A percentile compares a stretch with the other conserved stretches of the same genome.
These are phyloP conservation scores for Aquilaria sinensis DNA, from an alignment of 345 rosid species.

Conservation along the genomic window DNA sequence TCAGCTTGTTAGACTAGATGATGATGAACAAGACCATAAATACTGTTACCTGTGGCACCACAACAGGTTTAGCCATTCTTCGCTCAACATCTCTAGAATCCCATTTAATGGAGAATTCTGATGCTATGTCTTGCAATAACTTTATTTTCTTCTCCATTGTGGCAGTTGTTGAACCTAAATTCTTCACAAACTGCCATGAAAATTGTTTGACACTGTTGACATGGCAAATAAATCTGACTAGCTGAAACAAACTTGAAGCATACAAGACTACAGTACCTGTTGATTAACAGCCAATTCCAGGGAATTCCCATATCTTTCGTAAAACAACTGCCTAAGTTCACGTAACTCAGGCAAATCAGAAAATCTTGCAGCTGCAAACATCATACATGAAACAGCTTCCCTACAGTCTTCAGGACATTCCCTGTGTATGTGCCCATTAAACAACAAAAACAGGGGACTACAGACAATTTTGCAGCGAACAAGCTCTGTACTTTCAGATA, in stretches of 20 bases:
- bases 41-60: slow-evolving; percentile 39
- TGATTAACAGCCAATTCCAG: slow-evolving; percentile 56
- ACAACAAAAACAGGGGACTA: too few species aligned
- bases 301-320: slow-evolving; percentile 72
- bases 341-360: slow-evolving; percentile 90
- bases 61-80: slow-evolving; percentile 34
- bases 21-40: slow-evolving; percentile 8
- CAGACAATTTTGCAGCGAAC: neutral
- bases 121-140: slow-evolving; percentile 69
- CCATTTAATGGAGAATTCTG: slow-evolving; percentile 77
- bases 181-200: slow-evolving; percentile 58
- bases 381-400: slow-evolving; percentile 75
- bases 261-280: slow-evolving; percentile 39
- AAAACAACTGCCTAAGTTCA: slow-evolving; percentile 77
- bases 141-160: slow-evolving; percentile 58
- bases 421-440: slow-evolving; percentile 26
- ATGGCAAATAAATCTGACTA: too few species aligned
- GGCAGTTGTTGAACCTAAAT: slow-evolving; percentile 43
- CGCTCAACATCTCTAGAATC: slow-evolving; percentile 58
- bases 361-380: slow-evolving; percentile 94
- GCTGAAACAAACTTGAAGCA: too few species aligned
- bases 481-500: neutral
- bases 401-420: slow-evolving; percentile 85
- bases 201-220: neutral
- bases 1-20: too few species aligned